Conservation (phyloP, 306 rosid genomes). For the Ochetophila trinervis region DNA sequence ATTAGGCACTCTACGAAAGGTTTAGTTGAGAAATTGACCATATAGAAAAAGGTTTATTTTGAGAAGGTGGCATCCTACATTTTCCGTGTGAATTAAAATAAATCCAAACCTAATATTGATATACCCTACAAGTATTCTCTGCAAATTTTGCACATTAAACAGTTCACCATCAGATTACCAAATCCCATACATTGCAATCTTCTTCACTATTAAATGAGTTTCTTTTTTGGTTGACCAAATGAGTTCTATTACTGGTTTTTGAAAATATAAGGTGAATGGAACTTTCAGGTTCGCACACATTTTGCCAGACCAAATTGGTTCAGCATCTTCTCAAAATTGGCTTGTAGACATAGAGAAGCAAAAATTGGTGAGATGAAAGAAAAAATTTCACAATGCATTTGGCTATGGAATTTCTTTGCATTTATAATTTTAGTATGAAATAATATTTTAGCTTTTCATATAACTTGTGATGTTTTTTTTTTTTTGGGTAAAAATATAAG, state of each 20-base stretch:
- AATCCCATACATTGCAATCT: too few relatives aligned
- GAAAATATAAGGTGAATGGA: background rate
- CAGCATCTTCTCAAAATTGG: constrained; percentile 68
- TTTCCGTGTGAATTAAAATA: too few relatives aligned
- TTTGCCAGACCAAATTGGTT: constrained; percentile 78
- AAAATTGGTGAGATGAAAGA: constrained; percentile 59
- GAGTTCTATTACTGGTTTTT: too few relatives aligned
- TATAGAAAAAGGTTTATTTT: too few relatives aligned
- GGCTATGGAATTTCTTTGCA: background rate
- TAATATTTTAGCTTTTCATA: background rate
- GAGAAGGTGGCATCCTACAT: too few relatives aligned
- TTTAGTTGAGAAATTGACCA: constrained; percentile 4
- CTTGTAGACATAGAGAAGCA: constrained; percentile 59
- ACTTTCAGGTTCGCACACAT: constrained; percentile 66
- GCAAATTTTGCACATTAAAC: too few relatives aligned
- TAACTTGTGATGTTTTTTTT: background rate
- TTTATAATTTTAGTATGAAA: background rate
- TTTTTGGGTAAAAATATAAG: too few relatives aligned
- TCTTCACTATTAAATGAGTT: too few relatives aligned
- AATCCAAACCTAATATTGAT: too few relatives aligned
- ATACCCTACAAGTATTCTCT: too few relatives aligned
- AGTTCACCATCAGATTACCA: too few relatives aligned
- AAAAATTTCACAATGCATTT: background rate
- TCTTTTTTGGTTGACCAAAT: background rate
- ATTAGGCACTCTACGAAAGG: background rate